Conservation (phyloP, 2,329 filamentous ascomycete species). For the Ophiostoma tasmaniense region DNA sequence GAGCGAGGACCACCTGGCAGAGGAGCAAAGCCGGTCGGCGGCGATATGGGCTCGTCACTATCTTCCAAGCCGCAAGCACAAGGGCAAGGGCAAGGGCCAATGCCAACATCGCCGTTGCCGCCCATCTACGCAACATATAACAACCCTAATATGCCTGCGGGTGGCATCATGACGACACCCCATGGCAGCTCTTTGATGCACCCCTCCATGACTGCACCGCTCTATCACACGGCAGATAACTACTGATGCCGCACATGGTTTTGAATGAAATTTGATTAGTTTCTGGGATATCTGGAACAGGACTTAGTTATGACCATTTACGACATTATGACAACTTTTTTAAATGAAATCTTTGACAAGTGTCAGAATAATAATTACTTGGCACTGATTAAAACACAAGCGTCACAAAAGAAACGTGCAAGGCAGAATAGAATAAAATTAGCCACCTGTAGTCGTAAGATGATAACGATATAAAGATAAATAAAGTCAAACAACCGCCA, state of each 20-base stretch:
- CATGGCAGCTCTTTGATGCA: background rate
- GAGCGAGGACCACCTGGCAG: background rate
- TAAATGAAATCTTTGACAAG: background rate
- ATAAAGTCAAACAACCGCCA: background rate
- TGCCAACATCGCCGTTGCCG: background rate
- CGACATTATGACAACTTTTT: background rate
- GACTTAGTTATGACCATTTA: background rate
- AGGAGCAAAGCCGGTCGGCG: background rate
- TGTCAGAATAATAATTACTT: background rate
- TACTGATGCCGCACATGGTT: background rate
- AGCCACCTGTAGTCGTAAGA: background rate
- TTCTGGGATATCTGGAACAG: background rate
- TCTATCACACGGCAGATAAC: slow-evolving; percentile 11
- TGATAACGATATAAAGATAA: background rate
- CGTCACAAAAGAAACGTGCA: background rate
- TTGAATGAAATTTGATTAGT: background rate
- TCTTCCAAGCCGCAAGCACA: background rate
- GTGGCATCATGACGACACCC: background rate
- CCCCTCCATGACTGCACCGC: slow-evolving; percentile 1
- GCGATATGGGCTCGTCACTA: background rate
- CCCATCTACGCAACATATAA: background rate
- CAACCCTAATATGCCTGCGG: background rate
- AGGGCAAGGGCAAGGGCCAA: background rate
- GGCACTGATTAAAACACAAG: background rate
- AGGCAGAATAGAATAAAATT: background rate